Base-by-base conservation (phyloP, 1,284 basidiomycete species). In the Ganoderma resinaceum region DNA sequence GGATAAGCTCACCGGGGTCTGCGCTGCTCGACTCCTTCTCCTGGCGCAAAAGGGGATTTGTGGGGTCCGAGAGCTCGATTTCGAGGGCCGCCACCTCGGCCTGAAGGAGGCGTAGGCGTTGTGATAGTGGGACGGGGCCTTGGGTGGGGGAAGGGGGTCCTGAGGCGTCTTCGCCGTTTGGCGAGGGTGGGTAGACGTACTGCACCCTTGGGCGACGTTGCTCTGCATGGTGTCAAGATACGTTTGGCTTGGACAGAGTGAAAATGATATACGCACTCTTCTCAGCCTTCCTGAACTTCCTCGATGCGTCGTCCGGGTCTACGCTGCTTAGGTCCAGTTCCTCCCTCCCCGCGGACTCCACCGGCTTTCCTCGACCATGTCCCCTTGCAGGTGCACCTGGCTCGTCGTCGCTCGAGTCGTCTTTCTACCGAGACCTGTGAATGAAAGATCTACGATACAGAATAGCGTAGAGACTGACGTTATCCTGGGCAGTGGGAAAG, bases 1-100 rank as follows among this genome's bases (percentile, higher is more conserved):
- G 85, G 72, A 94, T 89, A 67, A 95, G 84, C 76, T 92, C 91
- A 7, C 91, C 92, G 0, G 92, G 87, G 76, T 94, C 91, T 12
- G 90, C 84, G 63, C 84, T 83, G n/a, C 85, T 84, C 52, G 86
- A 86, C 63, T 89, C 87, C 14, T 72, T 81, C 76, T 78, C 88
- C 80, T 80, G 86, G 43, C 77, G 76, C 76, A 92, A 75, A n/a
- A 87, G 78, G 7, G 89, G 89, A 77, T 77, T 60, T 7, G 58
- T 60, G 3, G 91, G 91, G 74, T 93, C 91, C 0, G 87, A 84
- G 20, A 93, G 81, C 76, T 94, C 93, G 0, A 80, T 78, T 75
- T 95, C 93, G 18, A 95, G 82, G 1, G 87, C 81, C 0, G 84
- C 76, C 2, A 95, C 81, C 73, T 94, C 92, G 1, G 84, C 82